These are phyloP conservation scores for Termitomyces sp. DNA, from an alignment of 768 basidiomycete species.

Conservation along the genomic window DNA sequence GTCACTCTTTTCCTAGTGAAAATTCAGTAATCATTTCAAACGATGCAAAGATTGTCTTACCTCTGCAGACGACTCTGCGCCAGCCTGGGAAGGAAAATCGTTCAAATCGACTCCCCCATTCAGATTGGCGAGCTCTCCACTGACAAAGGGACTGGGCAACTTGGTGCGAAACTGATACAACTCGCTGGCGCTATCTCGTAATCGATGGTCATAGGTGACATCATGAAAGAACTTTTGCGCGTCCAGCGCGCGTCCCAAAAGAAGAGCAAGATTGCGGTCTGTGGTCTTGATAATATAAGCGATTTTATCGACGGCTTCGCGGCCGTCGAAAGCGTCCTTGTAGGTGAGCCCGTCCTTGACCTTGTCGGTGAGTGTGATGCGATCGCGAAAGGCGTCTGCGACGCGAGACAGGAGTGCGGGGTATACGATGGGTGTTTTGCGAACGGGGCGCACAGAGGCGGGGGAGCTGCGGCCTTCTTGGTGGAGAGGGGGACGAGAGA, in stretches of 20 bases:
- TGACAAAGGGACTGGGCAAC: constrained; percentile 80
- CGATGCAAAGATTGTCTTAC: constrained; percentile 9
- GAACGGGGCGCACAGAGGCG: constrained; percentile 34
- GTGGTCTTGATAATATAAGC: constrained; percentile 98
- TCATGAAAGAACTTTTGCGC: constrained; percentile 99
- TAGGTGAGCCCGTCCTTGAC: constrained; percentile 95
- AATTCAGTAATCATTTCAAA: constrained; percentile 1
- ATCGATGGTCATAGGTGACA: constrained; percentile 96
- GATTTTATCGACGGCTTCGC: constrained; percentile 96
- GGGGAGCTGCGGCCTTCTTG: constrained; percentile 40
- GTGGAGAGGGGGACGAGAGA: constrained; percentile 30
- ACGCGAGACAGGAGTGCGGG: constrained; percentile 96
- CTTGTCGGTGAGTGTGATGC: constrained; percentile 72
- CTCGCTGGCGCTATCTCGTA: constrained; percentile 85
- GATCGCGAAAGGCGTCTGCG: constrained; percentile 87
- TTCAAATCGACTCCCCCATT: constrained; percentile 21
- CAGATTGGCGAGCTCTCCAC: constrained; percentile 55
- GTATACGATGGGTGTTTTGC: constrained; percentile 78
- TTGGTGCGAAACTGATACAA: constrained; percentile 91
- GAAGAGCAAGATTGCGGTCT: constrained; percentile 90
- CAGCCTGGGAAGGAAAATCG: constrained; percentile 10
- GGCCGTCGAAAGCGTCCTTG: constrained; percentile 94
- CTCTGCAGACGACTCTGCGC: constrained; percentile 24
- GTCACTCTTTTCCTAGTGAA: constrained; percentile 25
- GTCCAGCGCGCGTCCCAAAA: constrained; percentile 94